Percentiles rank a stretch among this genome's conserved stretches.
Evolutionary conservation across 2,329 filamentous ascomycete species (phyloP).

Genomic region (Tolypocladium endophyticum): DNA sequence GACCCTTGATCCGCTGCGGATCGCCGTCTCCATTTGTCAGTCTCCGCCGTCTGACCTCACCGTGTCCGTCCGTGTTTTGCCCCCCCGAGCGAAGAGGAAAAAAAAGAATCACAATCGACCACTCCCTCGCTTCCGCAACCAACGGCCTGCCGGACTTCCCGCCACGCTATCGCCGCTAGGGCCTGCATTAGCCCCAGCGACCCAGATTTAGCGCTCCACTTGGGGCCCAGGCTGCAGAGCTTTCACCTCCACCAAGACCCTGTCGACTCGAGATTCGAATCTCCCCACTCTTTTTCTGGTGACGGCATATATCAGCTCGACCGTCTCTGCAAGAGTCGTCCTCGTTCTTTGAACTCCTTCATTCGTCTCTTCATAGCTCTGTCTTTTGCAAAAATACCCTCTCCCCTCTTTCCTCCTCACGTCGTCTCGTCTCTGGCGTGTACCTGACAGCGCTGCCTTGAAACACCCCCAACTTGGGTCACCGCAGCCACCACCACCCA

Average conservation of each 20-base stretch:
- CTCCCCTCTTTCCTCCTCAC: neutral
- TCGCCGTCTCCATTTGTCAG: neutral
- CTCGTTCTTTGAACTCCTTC: neutral
- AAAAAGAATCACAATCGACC: neutral
- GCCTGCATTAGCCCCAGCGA: neutral
- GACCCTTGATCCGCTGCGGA: neutral
- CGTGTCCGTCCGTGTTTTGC: neutral
- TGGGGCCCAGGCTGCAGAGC: slow-evolving; percentile 1
- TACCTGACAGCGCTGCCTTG: neutral
- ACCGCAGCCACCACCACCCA: neutral
- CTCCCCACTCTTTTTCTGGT: neutral
- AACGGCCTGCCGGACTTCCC: slow-evolving; percentile 1
- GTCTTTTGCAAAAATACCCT: neutral
- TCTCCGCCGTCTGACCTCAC: neutral
- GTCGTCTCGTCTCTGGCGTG: neutral
- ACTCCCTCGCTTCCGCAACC: neutral
- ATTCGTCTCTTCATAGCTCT: neutral
- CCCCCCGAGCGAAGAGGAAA: neutral
- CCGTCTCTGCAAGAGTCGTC: neutral
- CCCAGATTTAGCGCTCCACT: slow-evolving; percentile 1
- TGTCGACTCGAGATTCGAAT: neutral
- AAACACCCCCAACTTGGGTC: neutral
- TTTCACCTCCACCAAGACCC: neutral
- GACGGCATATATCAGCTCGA: neutral
- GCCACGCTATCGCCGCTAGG: neutral